These are phyloP conservation scores for Xylaria digitata DNA, from an alignment of 2,329 filamentous ascomycete species.

Conservation along the genomic window DNA sequence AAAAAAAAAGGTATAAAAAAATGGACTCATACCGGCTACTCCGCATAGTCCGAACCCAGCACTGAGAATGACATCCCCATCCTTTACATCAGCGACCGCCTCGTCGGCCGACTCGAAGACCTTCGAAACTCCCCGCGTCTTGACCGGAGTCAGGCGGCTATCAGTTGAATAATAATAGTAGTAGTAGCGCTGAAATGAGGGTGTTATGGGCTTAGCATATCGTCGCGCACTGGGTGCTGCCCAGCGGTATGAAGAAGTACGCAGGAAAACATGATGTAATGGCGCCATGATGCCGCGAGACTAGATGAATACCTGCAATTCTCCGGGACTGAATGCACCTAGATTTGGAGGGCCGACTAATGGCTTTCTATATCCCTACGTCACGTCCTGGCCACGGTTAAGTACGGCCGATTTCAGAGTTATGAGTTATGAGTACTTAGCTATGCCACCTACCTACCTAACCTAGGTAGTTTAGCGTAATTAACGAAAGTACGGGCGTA, in stretches of 20 bases:
- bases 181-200: constrained; percentile 29
- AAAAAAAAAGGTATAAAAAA: not conserved
- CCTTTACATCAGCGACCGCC: constrained; percentile 76
- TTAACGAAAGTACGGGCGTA: constrained; percentile 38
- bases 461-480: not conserved
- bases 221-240: constrained; percentile 39
- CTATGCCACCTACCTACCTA: too few relatives aligned
- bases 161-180: constrained; percentile 29
- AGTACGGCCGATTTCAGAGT: too few relatives aligned
- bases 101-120: constrained; percentile 69
- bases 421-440: too few relatives aligned
- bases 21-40: constrained; percentile 66
- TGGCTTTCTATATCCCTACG: constrained; percentile 8
- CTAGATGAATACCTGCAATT: not conserved
- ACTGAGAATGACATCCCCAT: constrained; percentile 77
- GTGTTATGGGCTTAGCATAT: constrained; percentile 37
- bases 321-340: not conserved
- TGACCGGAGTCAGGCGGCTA: constrained; percentile 29
- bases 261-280: constrained; percentile 40
- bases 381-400: constrained; percentile 2
- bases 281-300: constrained; percentile 42
- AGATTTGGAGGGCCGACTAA: not conserved
- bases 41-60: constrained; percentile 87
- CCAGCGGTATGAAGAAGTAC: constrained; percentile 46
- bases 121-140: constrained; percentile 56